A percentile compares a stretch with the other conserved stretches of the same genome.
Evolutionary conservation across 306 rosid genomes (phyloP).

Genomic region (Notholithocarpus densiflorus): DNA sequence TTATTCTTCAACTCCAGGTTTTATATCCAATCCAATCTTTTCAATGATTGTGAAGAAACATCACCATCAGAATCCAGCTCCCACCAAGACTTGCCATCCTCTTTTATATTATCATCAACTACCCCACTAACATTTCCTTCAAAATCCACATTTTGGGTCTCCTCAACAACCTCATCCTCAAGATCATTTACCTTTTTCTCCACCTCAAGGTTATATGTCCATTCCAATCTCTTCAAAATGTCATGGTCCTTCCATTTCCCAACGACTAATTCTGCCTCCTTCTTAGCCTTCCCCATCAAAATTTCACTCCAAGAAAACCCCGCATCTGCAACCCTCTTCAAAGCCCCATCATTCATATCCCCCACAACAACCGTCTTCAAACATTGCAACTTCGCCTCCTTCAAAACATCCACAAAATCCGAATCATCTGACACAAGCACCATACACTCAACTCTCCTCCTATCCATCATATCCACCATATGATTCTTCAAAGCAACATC

Average conservation of each 20-base stretch:
- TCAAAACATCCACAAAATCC: slow-evolving; percentile 55
- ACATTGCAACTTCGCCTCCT: slow-evolving; percentile 72
- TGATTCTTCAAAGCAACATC: slow-evolving; percentile 47
- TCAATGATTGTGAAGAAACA: slow-evolving; percentile 14
- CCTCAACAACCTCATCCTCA: slow-evolving; percentile 26
- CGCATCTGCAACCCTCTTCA: slow-evolving; percentile 73
- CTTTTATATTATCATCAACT: slow-evolving; percentile 30
- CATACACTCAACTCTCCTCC: slow-evolving; percentile 57
- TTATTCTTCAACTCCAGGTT: slow-evolving; percentile 16
- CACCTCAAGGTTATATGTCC: slow-evolving; percentile 62
- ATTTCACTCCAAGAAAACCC: slow-evolving; percentile 82
- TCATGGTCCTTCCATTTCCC: slow-evolving; percentile 85
- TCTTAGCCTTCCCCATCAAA: slow-evolving; percentile 73
- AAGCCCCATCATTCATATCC: slow-evolving; percentile 53
- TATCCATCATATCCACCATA: slow-evolving; percentile 72
- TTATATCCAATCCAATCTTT: slow-evolving; percentile 47
- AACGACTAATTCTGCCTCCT: slow-evolving; percentile 56
- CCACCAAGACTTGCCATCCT: slow-evolving; percentile 62
- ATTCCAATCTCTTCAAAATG: slow-evolving; percentile 70
- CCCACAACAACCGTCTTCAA: slow-evolving; percentile 75
- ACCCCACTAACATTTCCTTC: slow-evolving; percentile 32
- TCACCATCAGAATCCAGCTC: slow-evolving; percentile 44
- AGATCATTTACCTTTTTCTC: slow-evolving; percentile 25
- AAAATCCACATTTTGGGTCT: slow-evolving; percentile 33
- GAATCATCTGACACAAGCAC: slow-evolving; percentile 82